Conservation (phyloP, 805 yeast species). For the Diddensiella transvaalensis region DNA sequence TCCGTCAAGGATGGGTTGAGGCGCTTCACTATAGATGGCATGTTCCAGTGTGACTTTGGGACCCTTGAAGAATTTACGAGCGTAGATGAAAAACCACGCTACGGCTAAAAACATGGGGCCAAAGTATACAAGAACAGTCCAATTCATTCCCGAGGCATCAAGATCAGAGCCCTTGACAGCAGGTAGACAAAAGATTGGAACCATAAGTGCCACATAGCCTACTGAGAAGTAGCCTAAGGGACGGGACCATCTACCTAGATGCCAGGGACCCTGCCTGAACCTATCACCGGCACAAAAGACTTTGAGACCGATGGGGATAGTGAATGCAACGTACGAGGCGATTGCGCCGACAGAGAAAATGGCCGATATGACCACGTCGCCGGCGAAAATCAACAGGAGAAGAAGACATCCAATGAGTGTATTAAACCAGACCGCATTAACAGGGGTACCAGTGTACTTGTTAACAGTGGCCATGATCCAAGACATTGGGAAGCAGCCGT, state of each 20-base stretch:
- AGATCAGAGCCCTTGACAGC: conserved; percentile 39
- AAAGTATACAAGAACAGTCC: conserved; percentile 60
- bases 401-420: conserved; percentile 52
- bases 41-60: conserved; percentile 52
- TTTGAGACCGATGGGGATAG: conserved; percentile 58
- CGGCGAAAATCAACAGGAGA: conserved; percentile 57
- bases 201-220: conserved; percentile 51
- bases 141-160: conserved; percentile 49
- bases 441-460: conserved; percentile 54
- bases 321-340: conserved; percentile 62
- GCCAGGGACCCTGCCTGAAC: conserved; percentile 66
- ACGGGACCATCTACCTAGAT: conserved; percentile 51
- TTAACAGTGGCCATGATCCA: conserved; percentile 47
- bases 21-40: conserved; percentile 19
- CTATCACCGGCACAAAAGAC: conserved; percentile 50
- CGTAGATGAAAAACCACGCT: conserved; percentile 49
- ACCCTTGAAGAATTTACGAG: conserved; percentile 58
- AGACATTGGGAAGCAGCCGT: conserved; percentile 61
- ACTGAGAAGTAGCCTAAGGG: conserved; percentile 48
- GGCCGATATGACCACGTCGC: conserved; percentile 63
- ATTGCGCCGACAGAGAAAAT: conserved; percentile 72
- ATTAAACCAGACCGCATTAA: conserved; percentile 57
- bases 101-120: conserved; percentile 54
- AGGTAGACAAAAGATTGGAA: conserved; percentile 61
- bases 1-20: conserved; percentile 8